A percentile compares a stretch with the other conserved stretches of the same genome.
Evolutionary conservation across 805 yeast genomes (phyloP).

Genomic region (Scheffersomyces lignosus): DNA sequence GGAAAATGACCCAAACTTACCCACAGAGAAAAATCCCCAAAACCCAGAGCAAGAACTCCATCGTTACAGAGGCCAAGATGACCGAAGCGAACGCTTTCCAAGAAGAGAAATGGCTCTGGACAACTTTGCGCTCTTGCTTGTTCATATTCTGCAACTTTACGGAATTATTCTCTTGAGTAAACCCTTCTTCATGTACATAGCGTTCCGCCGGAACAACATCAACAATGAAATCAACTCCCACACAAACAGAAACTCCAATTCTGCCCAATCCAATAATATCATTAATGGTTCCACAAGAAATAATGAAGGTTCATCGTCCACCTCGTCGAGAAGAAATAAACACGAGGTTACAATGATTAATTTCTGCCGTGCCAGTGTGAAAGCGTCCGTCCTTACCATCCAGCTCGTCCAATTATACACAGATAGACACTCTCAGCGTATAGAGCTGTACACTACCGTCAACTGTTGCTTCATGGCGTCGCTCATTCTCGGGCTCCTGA

Average conservation of each 20-base stretch:
- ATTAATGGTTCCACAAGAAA: too few relatives aligned
- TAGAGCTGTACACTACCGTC: conserved; percentile 33
- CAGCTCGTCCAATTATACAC: conserved; percentile 27
- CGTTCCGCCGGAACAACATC: conserved; percentile 7
- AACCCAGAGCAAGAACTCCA: too few relatives aligned
- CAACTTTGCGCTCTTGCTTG: conserved; percentile 23
- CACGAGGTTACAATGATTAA: conserved; percentile 11
- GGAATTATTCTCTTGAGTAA: conserved; percentile 38
- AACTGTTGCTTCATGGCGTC: conserved; percentile 38
- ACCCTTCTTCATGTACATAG: conserved; percentile 40
- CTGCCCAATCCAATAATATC: too few relatives aligned
- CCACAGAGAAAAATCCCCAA: too few relatives aligned
- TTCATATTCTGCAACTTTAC: conserved; percentile 37
- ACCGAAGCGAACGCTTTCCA: too few relatives aligned
- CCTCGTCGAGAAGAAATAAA: conserved; percentile 13
- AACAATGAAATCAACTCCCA: too few relatives aligned
- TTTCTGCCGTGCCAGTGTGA: conserved; percentile 37
- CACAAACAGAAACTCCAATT: too few relatives aligned
- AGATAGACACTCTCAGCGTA: conserved; percentile 29
- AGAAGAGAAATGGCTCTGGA: conserved; percentile 9
- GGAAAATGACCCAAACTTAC: too few relatives aligned
- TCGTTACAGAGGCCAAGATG: conserved; percentile 65
- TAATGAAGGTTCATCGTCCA: not conserved
- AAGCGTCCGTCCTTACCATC: conserved; percentile 35
- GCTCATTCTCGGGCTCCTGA: conserved; percentile 30